Conservation (phyloP, 192 early-diverging fungal genomes). For the Cetraspora pellucida region DNA sequence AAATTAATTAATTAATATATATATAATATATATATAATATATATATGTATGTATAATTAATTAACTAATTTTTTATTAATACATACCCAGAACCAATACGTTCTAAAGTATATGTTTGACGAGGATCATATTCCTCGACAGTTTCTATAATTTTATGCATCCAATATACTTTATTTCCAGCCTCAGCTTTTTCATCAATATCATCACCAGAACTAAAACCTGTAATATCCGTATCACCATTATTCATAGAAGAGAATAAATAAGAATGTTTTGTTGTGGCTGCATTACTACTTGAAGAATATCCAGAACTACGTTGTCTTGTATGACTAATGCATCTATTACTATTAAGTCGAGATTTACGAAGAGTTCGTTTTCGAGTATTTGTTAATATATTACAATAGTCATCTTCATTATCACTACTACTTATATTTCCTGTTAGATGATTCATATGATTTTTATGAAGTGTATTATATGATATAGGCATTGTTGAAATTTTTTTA, state of each 20-base stretch:
- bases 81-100: slow-evolving; percentile 18
- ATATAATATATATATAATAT: background rate
- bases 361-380: background rate
- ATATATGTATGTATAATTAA: background rate
- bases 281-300: background rate
- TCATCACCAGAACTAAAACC: background rate
- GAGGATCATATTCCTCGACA: slow-evolving; percentile 2
- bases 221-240: slow-evolving; percentile 11
- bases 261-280: background rate
- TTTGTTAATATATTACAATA: background rate
- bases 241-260: background rate
- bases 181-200: slow-evolving; percentile 13
- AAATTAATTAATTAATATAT: background rate
- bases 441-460: background rate
- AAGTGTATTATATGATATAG: background rate
- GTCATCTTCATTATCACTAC: slow-evolving; percentile 18
- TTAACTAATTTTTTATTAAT: background rate
- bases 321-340: background rate
- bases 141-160: background rate
- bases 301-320: background rate
- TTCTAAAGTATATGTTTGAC: background rate
- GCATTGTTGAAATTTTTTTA: too few species aligned
- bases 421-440: background rate
- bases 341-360: background rate
- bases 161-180: slow-evolving; percentile 14